These are phyloP conservation scores for Diplosphaera chodatii DNA, from an alignment of 139 green algal genomes.

Conservation along the genomic window DNA sequence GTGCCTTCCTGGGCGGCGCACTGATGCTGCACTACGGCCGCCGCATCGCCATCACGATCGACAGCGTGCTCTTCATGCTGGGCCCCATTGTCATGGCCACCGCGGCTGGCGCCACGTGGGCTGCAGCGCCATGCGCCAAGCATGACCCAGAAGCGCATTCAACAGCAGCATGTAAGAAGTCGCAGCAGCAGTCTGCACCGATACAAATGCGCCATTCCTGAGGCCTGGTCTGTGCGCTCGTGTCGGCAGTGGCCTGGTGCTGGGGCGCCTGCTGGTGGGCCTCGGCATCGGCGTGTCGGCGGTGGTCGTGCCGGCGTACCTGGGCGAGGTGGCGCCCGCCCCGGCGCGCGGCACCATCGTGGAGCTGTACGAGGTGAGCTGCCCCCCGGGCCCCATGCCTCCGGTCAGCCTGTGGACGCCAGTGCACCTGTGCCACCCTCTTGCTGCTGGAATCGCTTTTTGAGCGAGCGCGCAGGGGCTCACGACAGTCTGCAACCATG, in stretches of 20 bases:
- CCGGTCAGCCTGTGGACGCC: too few relatives aligned
- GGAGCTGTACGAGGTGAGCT: background rate
- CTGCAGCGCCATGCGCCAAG: background rate
- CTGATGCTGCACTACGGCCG: conserved; percentile 72
- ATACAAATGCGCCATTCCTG: too few relatives aligned
- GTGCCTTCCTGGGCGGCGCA: conserved; percentile 65
- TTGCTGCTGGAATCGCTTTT: too few relatives aligned
- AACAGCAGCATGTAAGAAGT: too few relatives aligned
- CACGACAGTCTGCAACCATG: too few relatives aligned
- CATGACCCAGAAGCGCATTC: too few relatives aligned
- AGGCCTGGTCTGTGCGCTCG: too few relatives aligned
- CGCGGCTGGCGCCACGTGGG: conserved; percentile 33
- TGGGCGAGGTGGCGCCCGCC: conserved; percentile 73
- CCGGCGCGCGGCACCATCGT: conserved; percentile 8
- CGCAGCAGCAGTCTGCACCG: too few relatives aligned
- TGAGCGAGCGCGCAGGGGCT: too few relatives aligned
- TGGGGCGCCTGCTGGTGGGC: conserved; percentile 61
- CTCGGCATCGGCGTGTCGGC: conserved; percentile 73
- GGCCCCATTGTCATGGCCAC: conserved; percentile 70
- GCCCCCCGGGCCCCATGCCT: too few relatives aligned
- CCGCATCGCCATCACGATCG: conserved; percentile 48
- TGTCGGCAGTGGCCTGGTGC: conserved; percentile 53
- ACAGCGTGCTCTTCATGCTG: conserved; percentile 52
- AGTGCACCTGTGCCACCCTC: too few relatives aligned
- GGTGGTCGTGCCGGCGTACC: conserved; percentile 72